Conservation (phyloP, 345 rosid genomes). For the Aquilaria sinensis region DNA sequence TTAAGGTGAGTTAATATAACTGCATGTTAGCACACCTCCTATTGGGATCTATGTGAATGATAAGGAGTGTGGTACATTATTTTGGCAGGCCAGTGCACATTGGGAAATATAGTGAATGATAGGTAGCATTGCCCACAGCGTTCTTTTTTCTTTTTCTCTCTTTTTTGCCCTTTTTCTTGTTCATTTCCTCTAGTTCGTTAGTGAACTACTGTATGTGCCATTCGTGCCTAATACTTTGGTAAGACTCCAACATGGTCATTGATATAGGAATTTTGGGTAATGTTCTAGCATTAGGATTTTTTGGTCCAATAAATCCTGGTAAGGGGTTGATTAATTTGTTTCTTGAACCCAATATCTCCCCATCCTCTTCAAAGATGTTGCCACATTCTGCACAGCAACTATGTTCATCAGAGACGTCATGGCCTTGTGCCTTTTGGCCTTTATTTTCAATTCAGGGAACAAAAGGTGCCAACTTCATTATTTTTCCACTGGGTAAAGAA, state of each 20-base stretch:
- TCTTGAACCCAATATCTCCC: conserved; percentile 21
- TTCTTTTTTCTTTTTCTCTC: too few species aligned
- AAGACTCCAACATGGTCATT: conserved; percentile 17
- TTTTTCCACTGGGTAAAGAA: conserved; percentile 52
- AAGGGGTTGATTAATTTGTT: conserved; percentile 32
- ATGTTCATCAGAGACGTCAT: conserved; percentile 47
- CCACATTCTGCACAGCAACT: conserved; percentile 43
- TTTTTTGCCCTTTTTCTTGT: too few species aligned
- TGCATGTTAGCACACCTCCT: too few species aligned
- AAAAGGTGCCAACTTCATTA: conserved; percentile 42
- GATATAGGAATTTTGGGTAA: conserved; percentile 38
- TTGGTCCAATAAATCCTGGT: conserved; percentile 38
- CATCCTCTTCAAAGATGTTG: conserved; percentile 38
- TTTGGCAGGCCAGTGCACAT: conserved; percentile 31
- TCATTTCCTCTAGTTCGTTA: conserved; percentile 6
- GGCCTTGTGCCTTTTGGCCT: conserved; percentile 37
- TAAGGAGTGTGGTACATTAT: too few species aligned
- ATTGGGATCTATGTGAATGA: too few species aligned
- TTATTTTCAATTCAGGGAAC: conserved; percentile 38
- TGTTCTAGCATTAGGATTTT: conserved; percentile 23
- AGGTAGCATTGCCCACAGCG: conserved; percentile 34
- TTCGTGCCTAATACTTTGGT: conserved; percentile 19
- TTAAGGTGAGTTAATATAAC: too few species aligned
- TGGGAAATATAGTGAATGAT: conserved; percentile 26
- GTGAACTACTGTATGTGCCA: conserved; percentile 17